Conservation (phyloP, 352 stramenopile species). For the Phytopythium chamaehyphon region DNA sequence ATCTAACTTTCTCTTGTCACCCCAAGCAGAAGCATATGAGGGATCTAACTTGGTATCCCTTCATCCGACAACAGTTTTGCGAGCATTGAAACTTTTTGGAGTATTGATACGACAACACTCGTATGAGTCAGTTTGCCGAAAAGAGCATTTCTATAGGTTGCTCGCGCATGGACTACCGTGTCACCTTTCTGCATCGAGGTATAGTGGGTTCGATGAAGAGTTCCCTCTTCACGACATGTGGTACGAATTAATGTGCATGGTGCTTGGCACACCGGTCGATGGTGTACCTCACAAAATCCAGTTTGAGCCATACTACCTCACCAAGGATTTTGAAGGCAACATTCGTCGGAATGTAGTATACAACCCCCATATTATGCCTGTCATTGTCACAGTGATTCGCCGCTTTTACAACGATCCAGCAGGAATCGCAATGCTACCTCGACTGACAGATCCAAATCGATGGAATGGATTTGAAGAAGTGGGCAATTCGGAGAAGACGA, state of each 20-base stretch:
- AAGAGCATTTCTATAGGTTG: constrained; percentile 67
- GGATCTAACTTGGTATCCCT: not conserved
- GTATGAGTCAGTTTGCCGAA: constrained; percentile 58
- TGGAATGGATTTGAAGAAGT: not conserved
- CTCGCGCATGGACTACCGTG: constrained; percentile 58
- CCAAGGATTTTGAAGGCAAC: constrained; percentile 70
- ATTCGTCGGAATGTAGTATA: constrained; percentile 45
- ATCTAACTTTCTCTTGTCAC: constrained; percentile 55
- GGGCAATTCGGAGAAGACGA: not conserved
- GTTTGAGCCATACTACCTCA: constrained; percentile 59
- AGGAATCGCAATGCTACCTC: constrained; percentile 16
- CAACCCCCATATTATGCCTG: constrained; percentile 44
- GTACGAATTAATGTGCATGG: constrained; percentile 60
- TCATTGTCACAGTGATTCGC: constrained; percentile 51
- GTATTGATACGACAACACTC: constrained; percentile 33
- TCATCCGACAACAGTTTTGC: constrained; percentile 2
- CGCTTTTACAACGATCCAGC: constrained; percentile 53
- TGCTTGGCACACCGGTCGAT: constrained; percentile 60
- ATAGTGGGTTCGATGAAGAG: not conserved
- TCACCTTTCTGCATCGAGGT: constrained; percentile 20
- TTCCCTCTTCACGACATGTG: constrained; percentile 73
- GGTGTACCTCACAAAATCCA: constrained; percentile 53
- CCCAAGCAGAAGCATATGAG: not conserved
- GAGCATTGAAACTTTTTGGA: constrained; percentile 44
- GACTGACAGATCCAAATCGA: constrained; percentile 6